Evolutionary conservation across 2,329 filamentous ascomycete species (phyloP).

Genomic region (Ilyonectria robusta): DNA sequence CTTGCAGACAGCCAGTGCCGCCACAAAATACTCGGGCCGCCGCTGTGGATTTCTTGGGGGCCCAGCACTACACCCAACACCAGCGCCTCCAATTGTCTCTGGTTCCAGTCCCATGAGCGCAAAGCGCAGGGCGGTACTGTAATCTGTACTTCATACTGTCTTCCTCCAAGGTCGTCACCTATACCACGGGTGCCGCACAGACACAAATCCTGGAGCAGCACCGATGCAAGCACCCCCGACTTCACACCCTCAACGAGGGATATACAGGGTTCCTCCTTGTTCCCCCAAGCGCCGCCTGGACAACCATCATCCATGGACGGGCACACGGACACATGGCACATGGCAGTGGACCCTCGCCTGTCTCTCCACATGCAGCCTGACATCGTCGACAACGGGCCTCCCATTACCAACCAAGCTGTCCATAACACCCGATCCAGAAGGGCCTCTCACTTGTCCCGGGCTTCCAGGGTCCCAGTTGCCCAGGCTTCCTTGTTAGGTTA

Average conservation of each 20-base stretch:
- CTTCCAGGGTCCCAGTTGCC: conserved; percentile 14
- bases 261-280: conserved; percentile 36
- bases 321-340: conserved; percentile 46
- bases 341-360: conserved; percentile 40
- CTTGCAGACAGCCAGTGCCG: conserved; percentile 35
- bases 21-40: conserved; percentile 29
- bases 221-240: conserved; percentile 11
- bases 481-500: conserved; percentile 35
- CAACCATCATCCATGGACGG: conserved; percentile 38
- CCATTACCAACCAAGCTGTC: conserved; percentile 30
- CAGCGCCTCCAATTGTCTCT: conserved; percentile 23
- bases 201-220: background rate
- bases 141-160: background rate
- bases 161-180: background rate
- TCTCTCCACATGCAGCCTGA: conserved; percentile 42
- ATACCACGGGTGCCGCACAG: conserved; percentile 5
- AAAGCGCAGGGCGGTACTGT: background rate
- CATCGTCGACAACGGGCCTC: conserved; percentile 39
- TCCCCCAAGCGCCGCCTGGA: conserved; percentile 33
- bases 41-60: conserved; percentile 25
- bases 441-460: conserved; percentile 19
- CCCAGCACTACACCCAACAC: conserved; percentile 19
- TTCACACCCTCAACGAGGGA: conserved; percentile 17
- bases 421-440: conserved; percentile 28
- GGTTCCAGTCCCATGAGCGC: conserved; percentile 3